Conservation (phyloP, 768 basidiomycete genomes). For the Guyanaporus albipodus region DNA sequence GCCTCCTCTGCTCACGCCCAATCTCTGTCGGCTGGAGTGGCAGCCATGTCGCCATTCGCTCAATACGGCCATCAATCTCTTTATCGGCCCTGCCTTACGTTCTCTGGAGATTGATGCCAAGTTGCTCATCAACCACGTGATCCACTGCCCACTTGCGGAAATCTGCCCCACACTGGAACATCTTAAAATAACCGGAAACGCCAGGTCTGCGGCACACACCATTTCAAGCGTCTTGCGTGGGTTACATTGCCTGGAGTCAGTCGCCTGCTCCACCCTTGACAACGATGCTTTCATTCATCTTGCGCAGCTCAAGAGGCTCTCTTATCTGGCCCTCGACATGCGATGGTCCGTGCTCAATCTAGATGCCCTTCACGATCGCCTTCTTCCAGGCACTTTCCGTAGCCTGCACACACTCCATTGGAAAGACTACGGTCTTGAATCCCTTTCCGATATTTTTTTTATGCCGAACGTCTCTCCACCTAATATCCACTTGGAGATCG, state of each 20-base stretch:
- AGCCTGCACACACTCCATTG: slow-evolving; percentile 15
- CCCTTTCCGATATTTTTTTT: slow-evolving; percentile 18
- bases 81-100: slow-evolving; percentile 16
- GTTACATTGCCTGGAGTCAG: slow-evolving; percentile 11
- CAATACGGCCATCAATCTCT: slow-evolving; percentile 15
- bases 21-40: slow-evolving; percentile 22
- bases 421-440: slow-evolving; percentile 20
- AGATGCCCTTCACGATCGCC: slow-evolving; percentile 9
- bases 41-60: not conserved
- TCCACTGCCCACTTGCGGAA: slow-evolving; percentile 12
- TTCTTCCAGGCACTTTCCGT: slow-evolving; percentile 12
- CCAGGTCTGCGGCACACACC: slow-evolving; percentile 5
- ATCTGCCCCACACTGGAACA: slow-evolving; percentile 16
- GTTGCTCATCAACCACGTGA: slow-evolving; percentile 6
- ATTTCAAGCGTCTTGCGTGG: slow-evolving; percentile 16
- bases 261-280: slow-evolving; percentile 19
- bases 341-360: slow-evolving; percentile 20
- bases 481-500: slow-evolving; percentile 18
- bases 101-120: slow-evolving; percentile 25
- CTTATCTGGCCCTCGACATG: slow-evolving; percentile 19
- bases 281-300: slow-evolving; percentile 23
- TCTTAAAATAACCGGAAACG: slow-evolving; percentile 22
- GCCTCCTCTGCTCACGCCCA: slow-evolving; percentile 20
- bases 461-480: slow-evolving; percentile 12
- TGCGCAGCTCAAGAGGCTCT: slow-evolving; percentile 19